Percentiles rank a stretch among this genome's conserved stretches.
Conservation (phyloP, 2,329 filamentous ascomycete genomes). For the Scytalidium sp. region DNA sequence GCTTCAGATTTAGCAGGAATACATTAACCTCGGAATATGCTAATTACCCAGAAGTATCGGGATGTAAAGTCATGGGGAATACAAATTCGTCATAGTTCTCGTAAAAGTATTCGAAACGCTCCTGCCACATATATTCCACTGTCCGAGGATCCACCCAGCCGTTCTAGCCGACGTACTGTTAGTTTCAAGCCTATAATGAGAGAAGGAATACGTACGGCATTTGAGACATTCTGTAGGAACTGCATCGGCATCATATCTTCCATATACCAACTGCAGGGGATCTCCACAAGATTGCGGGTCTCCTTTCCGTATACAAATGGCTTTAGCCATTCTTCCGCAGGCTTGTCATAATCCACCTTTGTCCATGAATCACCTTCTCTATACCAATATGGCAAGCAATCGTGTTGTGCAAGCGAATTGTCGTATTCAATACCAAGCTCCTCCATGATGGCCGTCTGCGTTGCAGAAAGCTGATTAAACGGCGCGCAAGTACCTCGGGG, state of each 20-base stretch:
- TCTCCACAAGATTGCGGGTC: slow-evolving; percentile 35
- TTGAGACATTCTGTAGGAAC: slow-evolving; percentile 32
- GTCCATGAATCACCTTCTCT: too few relatives aligned
- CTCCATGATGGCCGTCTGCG: too few relatives aligned
- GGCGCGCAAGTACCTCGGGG: too few relatives aligned
- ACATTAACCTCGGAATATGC: too few relatives aligned
- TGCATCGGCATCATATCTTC: slow-evolving; percentile 50
- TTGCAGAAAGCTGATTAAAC: too few relatives aligned
- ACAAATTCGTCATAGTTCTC: slow-evolving; percentile 39
- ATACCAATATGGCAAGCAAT: too few relatives aligned
- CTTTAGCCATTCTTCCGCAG: too few relatives aligned
- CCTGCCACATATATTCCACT: slow-evolving; percentile 44
- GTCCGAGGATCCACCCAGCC: slow-evolving; percentile 45
- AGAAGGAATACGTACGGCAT: slow-evolving; percentile 21
- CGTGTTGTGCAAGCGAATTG: too few relatives aligned
- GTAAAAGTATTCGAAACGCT: slow-evolving; percentile 18
- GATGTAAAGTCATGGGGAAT: slow-evolving; percentile 52
- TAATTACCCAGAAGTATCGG: slow-evolving; percentile 51
- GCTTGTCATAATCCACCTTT: too few relatives aligned
- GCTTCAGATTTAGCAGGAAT: too few relatives aligned
- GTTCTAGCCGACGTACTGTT: slow-evolving; percentile 20
- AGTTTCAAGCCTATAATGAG: slow-evolving; percentile 35
- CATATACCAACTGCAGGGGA: slow-evolving; percentile 48
- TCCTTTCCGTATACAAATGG: too few relatives aligned
- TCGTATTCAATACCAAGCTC: too few relatives aligned